Conservation (phyloP, 208 protist genomes). For the Trypanosoma rangeli region DNA sequence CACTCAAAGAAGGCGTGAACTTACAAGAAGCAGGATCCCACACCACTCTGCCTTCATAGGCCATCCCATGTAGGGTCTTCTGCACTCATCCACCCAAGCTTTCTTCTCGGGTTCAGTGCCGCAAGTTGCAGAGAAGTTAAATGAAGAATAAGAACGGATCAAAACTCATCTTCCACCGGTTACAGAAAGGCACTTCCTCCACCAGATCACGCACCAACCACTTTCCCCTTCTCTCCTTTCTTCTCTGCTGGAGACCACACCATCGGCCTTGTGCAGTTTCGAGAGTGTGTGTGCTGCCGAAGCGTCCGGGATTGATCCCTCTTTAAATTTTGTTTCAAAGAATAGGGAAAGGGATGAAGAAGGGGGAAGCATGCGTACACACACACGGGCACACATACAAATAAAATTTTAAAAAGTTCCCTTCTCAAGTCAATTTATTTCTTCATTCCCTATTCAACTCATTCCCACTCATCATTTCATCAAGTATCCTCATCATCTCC, state of each 20-base stretch:
- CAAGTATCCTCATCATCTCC: background rate
- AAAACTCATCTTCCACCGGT: background rate
- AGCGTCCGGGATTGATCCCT: background rate
- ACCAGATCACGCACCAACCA: background rate
- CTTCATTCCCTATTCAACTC: background rate
- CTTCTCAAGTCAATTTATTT: background rate
- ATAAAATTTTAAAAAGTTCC: background rate
- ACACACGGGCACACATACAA: background rate
- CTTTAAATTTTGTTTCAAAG: background rate
- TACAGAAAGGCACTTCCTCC: too few species aligned
- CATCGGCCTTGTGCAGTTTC: background rate
- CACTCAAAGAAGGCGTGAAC: background rate
- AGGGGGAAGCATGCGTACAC: background rate
- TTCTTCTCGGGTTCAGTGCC: background rate
- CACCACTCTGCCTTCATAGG: background rate
- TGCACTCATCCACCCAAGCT: background rate
- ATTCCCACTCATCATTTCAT: background rate
- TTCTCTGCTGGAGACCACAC: background rate
- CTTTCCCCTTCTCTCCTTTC: background rate
- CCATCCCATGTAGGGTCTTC: background rate
- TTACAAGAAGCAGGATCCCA: background rate
- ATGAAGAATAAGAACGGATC: background rate
- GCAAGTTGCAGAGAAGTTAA: background rate
- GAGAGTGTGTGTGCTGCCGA: background rate
- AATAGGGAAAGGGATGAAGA: background rate